Base-by-base conservation (phyloP, 164 flowering plant genomes). In the Umbilicus rupestris region DNA sequence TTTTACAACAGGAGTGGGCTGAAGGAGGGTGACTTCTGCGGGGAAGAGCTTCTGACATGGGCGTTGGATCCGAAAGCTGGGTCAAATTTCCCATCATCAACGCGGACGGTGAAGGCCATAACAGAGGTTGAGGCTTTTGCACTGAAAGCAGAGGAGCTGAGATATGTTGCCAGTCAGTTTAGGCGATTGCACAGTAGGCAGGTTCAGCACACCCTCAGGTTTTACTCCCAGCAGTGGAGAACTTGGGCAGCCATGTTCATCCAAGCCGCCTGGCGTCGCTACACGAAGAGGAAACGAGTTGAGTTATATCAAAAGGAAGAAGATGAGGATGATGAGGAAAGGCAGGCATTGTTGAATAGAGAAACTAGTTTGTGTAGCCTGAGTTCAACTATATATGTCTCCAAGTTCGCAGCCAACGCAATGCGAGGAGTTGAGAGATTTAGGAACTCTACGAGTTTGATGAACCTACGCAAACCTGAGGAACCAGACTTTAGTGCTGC, bases 161-260 rank as follows among this genome's bases (percentile, higher is more conserved):
- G 77, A 67, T 83, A 76, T 60, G 80, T 83, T n/a, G 79, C 87
- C 0, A 64, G 75, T 64, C 87, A 83, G 70, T 83, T 83, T 31
- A 78, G 87, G 72, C 74, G 81, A 0, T 71, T 83, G 12, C 87
- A 83, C 39, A 83, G 87, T 39, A 63, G 85, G 49, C 87, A 83
- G 62, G 82, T 83, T 49, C 87, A 83, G 71, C 85, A 83, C 45
- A 83, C 87, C 0, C 81, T 83, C 77, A 69, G 87, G 0, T 83
- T 81, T 76, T 83, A 81, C 75, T 83, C 87, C 0, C 87, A 83
- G 72, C 87, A 83, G 30, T 83, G 85, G 85, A 75, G 87, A 71
- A 83, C 87, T 2, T 81, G 87, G 87, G 87, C 87, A 12, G 81
- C 87, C 28, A 65, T 73, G 62, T 83, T 81, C n/a, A 81, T 83